Evolutionary conservation across 768 basidiomycete species (phyloP).

Genomic region (Leccinum truebloodii): DNA sequence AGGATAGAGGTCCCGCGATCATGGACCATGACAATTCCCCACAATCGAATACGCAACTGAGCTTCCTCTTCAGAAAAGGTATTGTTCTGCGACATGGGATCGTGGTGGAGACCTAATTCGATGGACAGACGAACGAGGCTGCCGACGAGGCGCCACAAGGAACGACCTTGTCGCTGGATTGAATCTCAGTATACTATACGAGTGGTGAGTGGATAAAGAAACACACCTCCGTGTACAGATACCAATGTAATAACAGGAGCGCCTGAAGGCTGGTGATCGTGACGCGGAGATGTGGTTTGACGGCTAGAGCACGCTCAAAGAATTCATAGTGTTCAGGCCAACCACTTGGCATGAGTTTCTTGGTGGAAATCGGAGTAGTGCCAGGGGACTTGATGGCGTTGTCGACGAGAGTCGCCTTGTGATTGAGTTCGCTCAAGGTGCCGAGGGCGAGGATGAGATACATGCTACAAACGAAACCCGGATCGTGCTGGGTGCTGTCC

Average conservation of each 20-base stretch:
- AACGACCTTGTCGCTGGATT: slow-evolving; percentile 80
- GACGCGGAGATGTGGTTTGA: slow-evolving; percentile 82
- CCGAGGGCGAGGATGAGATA: slow-evolving; percentile 81
- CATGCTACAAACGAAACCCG: slow-evolving; percentile 75
- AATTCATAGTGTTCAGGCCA: slow-evolving; percentile 88
- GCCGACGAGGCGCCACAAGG: slow-evolving; percentile 85
- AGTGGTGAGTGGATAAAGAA: neutral
- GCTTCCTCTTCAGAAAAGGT: slow-evolving; percentile 76
- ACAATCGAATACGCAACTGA: slow-evolving; percentile 76
- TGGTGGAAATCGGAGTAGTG: slow-evolving; percentile 42
- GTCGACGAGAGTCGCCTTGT: slow-evolving; percentile 58
- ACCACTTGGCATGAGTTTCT: slow-evolving; percentile 55
- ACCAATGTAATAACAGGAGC: slow-evolving; percentile 84
- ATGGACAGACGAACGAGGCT: slow-evolving; percentile 80
- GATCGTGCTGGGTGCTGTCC: slow-evolving; percentile 56
- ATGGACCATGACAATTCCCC: slow-evolving; percentile 84
- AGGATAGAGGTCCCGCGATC: slow-evolving; percentile 88
- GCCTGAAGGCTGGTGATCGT: slow-evolving; percentile 83
- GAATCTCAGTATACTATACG: neutral
- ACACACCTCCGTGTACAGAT: slow-evolving; percentile 82
- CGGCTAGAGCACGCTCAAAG: slow-evolving; percentile 72
- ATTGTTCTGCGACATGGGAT: slow-evolving; percentile 64
- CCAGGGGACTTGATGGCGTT: slow-evolving; percentile 40
- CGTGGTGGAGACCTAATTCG: slow-evolving; percentile 85
- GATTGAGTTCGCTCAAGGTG: slow-evolving; percentile 79